These are phyloP conservation scores for Amoebophrya sp. DNA, from an alignment of 169 alveolate species.

Conservation along the genomic window DNA sequence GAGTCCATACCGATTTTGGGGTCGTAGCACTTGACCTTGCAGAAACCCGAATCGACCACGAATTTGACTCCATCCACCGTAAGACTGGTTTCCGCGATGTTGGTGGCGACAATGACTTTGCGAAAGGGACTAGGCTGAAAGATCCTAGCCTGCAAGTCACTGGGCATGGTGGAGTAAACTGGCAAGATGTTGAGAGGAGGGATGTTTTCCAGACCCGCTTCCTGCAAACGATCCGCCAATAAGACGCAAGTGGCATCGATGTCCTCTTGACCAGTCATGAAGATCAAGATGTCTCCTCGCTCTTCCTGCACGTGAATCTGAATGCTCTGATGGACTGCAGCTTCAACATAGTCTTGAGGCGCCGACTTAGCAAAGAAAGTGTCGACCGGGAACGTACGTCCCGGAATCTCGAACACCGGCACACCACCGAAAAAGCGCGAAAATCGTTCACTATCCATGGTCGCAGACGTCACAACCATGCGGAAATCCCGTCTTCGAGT, in stretches of 20 bases:
- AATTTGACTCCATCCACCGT: conserved; percentile 76
- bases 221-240: conserved; percentile 77
- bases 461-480: conserved; percentile 98
- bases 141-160: conserved; percentile 92
- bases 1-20: conserved; percentile 99
- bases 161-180: conserved; percentile 95
- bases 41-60: conserved; percentile 59
- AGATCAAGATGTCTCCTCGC: conserved; percentile 92
- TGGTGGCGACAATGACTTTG: conserved; percentile 96
- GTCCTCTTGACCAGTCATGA: conserved; percentile 99
- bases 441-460: conserved; percentile 97
- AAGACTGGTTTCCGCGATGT: conserved; percentile 99
- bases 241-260: conserved; percentile 94
- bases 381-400: conserved; percentile 81
- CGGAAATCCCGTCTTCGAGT: conserved; percentile 91
- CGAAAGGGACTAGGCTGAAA: conserved; percentile 70
- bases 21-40: conserved; percentile 97
- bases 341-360: conserved; percentile 96
- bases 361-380: conserved; percentile 62
- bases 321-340: conserved; percentile 96
- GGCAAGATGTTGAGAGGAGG: conserved; percentile 75
- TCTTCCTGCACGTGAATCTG: conserved; percentile 83
- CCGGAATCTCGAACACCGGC: conserved; percentile 96
- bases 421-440: conserved; percentile 96
- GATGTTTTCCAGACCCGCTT: conserved; percentile 52